Evolutionary conservation across 129 eudicot genomes (phyloP).

Genomic region (Saposhnikovia divaricata): DNA sequence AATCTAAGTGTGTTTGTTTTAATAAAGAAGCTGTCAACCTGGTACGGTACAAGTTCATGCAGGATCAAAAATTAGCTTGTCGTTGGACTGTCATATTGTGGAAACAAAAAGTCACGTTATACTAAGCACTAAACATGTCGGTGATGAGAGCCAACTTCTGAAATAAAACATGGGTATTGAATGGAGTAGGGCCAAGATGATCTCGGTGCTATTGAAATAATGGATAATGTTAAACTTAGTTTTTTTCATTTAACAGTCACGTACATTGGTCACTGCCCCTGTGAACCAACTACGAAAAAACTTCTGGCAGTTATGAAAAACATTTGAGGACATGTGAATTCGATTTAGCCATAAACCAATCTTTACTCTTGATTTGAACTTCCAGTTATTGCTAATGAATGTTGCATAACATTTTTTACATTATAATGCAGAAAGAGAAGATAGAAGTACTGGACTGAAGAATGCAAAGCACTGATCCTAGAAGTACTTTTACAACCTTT

Average conservation of each 20-base stretch:
- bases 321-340: background rate
- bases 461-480: background rate
- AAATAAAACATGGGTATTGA: background rate
- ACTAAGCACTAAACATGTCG: background rate
- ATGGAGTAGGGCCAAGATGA: background rate
- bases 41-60: background rate
- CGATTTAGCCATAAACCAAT: background rate
- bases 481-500: slow-evolving; percentile 4
- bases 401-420: background rate
- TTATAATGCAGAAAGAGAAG: background rate
- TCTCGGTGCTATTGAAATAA: background rate
- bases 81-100: background rate
- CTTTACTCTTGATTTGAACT: background rate
- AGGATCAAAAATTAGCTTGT: background rate
- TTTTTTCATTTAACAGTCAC: background rate
- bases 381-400: background rate
- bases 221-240: background rate
- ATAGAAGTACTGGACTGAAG: background rate
- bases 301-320: background rate
- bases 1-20: too few relatives aligned
- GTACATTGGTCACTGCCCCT: background rate
- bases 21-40: too few relatives aligned
- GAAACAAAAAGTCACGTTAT: background rate
- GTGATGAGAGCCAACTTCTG: background rate
- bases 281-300: background rate